Evolutionary conservation across 352 stramenopile genomes (phyloP), one percentile per base, ranked within the genome.

Genomic region (Blastocystis sp.): DNA sequence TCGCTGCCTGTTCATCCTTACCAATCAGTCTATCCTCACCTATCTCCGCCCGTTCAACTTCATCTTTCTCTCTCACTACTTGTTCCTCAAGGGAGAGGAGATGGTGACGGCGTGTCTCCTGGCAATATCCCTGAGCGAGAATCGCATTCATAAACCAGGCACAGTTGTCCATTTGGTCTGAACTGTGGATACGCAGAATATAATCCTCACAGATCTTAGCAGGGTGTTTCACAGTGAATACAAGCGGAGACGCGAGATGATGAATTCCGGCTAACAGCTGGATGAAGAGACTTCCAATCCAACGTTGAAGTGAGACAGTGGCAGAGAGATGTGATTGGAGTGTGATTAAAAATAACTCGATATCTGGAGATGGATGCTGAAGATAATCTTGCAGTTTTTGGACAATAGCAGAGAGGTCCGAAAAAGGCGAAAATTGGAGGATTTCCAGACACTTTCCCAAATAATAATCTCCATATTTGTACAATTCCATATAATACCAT

Each of bases 401-500:
- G 21, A 35, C 6, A 29, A 66, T 43, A 42, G 21, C 16, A 27
- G 19, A 16, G 1, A 56, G n/a, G 43, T 54, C 71, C 11, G 42
- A 65, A 65, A 83, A 83, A 3, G 51, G 49, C 5, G 71, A 65
- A 3, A 65, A 51, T 46, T 65, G 19, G 1, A 63, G 21, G 21
- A 83, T 51, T 46, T 83, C 71, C 29, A 66, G 14, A 11, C 21
- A 67, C 39, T 83, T 83, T 37, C 27, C 39, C 27, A 83, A 43
- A 43, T 83, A 83, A 63, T 83, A 83, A 16, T 65, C 21, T 0
- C 14, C 32, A 24, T 83, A 83, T 49, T 61, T 52, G 35, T 83
- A 83, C 21, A 66, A 43, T 83, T 83, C 71, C 49, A 83, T 21
- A 63, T 52, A 83, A 24, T 37, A 65, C n/a, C 49, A 83, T 24